These are phyloP conservation scores for Rhizopus arrhizus DNA, from an alignment of 371 early-diverging fungal species.

Conservation along the genomic window DNA sequence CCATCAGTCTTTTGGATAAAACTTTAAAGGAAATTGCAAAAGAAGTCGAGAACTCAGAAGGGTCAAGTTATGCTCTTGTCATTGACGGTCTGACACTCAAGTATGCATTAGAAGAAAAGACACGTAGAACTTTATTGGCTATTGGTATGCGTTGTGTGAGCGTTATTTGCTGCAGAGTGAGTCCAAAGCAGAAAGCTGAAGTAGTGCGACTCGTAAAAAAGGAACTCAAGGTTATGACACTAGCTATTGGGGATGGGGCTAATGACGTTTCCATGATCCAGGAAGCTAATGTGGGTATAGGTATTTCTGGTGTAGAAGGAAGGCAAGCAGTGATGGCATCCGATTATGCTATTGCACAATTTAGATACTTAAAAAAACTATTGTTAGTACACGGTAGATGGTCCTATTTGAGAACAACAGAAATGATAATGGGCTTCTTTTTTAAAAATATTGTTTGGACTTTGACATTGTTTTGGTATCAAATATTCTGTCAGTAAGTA, in stretches of 20 bases:
- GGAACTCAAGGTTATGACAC: constrained; percentile 65
- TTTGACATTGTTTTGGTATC: constrained; percentile 81
- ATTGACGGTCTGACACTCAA: constrained; percentile 91
- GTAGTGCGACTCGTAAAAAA: constrained; percentile 65
- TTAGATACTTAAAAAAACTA: constrained; percentile 71
- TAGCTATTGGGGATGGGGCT: constrained; percentile 91
- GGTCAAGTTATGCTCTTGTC: constrained; percentile 71
- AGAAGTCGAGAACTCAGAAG: constrained; percentile 39
- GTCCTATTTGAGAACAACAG: constrained; percentile 79
- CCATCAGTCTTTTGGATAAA: constrained; percentile 58
- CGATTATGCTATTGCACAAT: constrained; percentile 90
- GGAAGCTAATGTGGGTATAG: constrained; percentile 88
- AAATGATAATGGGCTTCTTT: constrained; percentile 80
- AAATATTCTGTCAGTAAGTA: constrained; percentile 74
- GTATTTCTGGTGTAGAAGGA: constrained; percentile 93
- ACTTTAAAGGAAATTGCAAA: constrained; percentile 61
- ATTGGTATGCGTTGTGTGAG: constrained; percentile 72
- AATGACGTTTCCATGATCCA: constrained; percentile 96
- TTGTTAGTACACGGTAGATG: constrained; percentile 85
- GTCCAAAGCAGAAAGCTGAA: constrained; percentile 88
- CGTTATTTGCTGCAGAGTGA: constrained; percentile 88
- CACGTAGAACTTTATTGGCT: constrained; percentile 61
- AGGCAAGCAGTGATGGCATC: constrained; percentile 89
- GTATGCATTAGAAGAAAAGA: constrained; percentile 68
- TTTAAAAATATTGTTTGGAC: constrained; percentile 84